Evolutionary conservation across 352 stramenopile species (phyloP), one percentile per base, ranked within the genome.

Genomic region (Paralagenidium karlingii): DNA sequence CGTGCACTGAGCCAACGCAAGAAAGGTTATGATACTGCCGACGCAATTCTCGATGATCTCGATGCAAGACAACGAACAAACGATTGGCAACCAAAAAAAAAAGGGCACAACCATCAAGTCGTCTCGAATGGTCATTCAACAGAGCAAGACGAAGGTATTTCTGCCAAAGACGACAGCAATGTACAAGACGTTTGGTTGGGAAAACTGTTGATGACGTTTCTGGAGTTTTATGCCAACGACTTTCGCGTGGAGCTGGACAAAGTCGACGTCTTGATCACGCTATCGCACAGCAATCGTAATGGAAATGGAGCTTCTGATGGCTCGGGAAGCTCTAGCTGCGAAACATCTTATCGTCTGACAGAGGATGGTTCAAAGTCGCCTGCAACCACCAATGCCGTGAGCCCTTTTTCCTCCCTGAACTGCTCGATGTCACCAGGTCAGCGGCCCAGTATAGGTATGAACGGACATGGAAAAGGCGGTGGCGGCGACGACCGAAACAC

Each of bases 181-280:
- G n/a, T n/a, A n/a, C n/a, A n/a, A n/a, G n/a, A 24, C 13, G 20
- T 15, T 15, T 38, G n/a, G n/a, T n/a, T 91, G 2, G 77, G 77
- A 3, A 91, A 91, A 39, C 53, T 85, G 22, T 47, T 91, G 3
- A 88, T 91, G 77, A 60, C 79, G 44, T 76, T 91, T 33, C 50
- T 91, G 39, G 69, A 88, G 32, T 91, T 79, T 51, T 91, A 84
- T 34, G 74, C 70, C 16, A 88, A 82, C 20, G 69, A 88, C 24
- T 91, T 87, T 34, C 58, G 76, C 5, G 74, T 82, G 31, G 62
- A 81, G 22, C 51, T 85, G 2, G 77, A 91, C 24, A 52, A 65
- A 18, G 66, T 91, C 22, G 53, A 49, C 1, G 49, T 86, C 24
- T 47, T 82, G 30, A 20, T 22, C 7, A n/a, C n/a, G n/a, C n/a